phyloP scores from a whole-genome alignment of 352 stramenopile genomes.

The Phytophthora fragariaefolia region DNA sequence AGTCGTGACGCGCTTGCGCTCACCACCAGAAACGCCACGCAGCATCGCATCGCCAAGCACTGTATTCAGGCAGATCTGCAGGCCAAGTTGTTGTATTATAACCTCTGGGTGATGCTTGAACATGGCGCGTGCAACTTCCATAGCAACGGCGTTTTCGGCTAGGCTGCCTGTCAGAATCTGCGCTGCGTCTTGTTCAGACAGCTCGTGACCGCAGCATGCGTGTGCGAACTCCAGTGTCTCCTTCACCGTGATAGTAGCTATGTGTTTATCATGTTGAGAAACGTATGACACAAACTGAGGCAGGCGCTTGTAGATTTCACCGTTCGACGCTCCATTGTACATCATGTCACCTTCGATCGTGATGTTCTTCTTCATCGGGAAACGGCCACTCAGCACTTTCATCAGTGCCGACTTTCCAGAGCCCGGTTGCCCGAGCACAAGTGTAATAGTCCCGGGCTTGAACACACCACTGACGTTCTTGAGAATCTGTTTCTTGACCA shows the following conservation, averaged over 20 bases:
- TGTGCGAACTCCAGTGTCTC: constrained; percentile 44
- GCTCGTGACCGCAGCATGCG: constrained; percentile 27
- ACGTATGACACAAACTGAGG: constrained; percentile 54
- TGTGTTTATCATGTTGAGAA: constrained; percentile 48
- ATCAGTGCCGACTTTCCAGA: constrained; percentile 31
- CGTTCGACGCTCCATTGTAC: constrained; percentile 40
- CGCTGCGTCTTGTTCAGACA: constrained; percentile 21
- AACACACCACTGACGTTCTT: constrained; percentile 14
- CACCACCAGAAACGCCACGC: constrained; percentile 75
- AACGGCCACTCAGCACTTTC: constrained; percentile 46
- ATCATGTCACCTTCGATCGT: constrained; percentile 38
- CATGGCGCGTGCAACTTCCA: constrained; percentile 31
- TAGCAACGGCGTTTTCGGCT: constrained; percentile 35
- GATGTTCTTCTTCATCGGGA: constrained; percentile 41
- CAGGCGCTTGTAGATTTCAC: constrained; percentile 33
- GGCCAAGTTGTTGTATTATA: constrained; percentile 45
- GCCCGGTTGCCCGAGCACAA: constrained; percentile 13
- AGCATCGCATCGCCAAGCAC: constrained; percentile 60
- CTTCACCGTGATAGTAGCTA: constrained; percentile 44
- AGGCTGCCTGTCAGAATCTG: constrained; percentile 37
- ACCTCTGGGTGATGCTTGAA: constrained; percentile 49
- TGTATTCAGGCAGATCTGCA: constrained; percentile 51
- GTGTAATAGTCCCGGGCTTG: constrained; percentile 14
- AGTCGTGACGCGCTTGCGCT: constrained; percentile 72
- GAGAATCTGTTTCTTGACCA: constrained; percentile 29